Conservation (phyloP, 2,329 filamentous ascomycete species). For the Talaromyces rugulosus region DNA sequence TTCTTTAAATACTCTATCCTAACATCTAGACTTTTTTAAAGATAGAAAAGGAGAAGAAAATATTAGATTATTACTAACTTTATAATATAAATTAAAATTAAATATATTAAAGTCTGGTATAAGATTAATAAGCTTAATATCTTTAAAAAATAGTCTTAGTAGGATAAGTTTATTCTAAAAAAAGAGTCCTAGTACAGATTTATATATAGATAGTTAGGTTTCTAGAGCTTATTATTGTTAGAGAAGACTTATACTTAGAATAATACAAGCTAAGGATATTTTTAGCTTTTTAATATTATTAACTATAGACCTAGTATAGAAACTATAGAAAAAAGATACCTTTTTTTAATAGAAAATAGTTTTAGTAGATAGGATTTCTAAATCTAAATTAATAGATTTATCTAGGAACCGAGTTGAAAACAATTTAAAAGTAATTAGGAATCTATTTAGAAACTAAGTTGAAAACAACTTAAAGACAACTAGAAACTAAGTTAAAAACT, state of each 20-base stretch:
- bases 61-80: background rate
- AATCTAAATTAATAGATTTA: background rate
- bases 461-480: background rate
- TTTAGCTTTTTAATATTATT: background rate
- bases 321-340: background rate
- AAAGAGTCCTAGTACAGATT: background rate
- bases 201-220: no score
- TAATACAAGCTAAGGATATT: background rate
- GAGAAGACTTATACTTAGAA: background rate
- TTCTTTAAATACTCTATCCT: background rate
- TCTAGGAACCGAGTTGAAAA: background rate
- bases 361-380: background rate
- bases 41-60: background rate
- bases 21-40: background rate
- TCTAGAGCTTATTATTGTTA: no score
- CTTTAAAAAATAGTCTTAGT: background rate
- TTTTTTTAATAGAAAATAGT: background rate
- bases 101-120: background rate
- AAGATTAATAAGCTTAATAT: background rate
- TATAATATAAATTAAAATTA: background rate
- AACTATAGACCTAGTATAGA: background rate
- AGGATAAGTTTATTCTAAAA: no score
- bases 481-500: no score
- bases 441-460: background rate
- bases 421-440: background rate